phyloP scores from a whole-genome alignment of 2,329 filamentous ascomycete genomes.

The Coniochaeta sp. region DNA sequence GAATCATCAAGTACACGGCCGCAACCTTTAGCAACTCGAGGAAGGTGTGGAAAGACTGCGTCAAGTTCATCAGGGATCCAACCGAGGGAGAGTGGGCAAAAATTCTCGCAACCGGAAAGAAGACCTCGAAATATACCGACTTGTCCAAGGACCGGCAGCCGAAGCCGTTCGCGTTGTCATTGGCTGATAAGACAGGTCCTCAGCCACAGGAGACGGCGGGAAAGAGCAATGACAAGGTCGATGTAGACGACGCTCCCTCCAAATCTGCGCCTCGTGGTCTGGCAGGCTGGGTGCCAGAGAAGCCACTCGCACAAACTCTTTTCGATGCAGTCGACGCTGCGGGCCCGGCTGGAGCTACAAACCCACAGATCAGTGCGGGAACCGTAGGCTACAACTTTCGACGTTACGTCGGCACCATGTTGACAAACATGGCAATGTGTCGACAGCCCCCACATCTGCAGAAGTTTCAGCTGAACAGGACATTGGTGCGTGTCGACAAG shows the following conservation, averaged over 20 bases:
- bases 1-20: constrained; percentile 49
- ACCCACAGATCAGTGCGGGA: constrained; percentile 25
- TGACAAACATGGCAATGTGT: constrained; percentile 21
- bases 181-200: constrained; percentile 9
- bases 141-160: constrained; percentile 14
- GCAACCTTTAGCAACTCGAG: constrained; percentile 40
- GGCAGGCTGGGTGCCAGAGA: constrained; percentile 23
- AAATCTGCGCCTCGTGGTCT: constrained; percentile 9
- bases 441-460: constrained; percentile 32
- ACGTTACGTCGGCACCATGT: constrained; percentile 24
- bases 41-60: constrained; percentile 53
- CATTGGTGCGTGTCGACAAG: constrained; percentile 29
- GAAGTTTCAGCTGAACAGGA: constrained; percentile 29
- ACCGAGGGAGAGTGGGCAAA: constrained; percentile 48
- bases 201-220: constrained; percentile 3
- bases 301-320: constrained; percentile 24
- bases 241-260: constrained; percentile 4
- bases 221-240: constrained; percentile 5
- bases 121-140: constrained; percentile 18
- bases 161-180: constrained; percentile 16
- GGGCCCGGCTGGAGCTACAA: constrained; percentile 24
- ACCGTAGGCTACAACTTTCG: constrained; percentile 27
- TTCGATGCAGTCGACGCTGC: constrained; percentile 25
- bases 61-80: constrained; percentile 50
- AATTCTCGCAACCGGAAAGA: constrained; percentile 44